Conservation (phyloP, 345 rosid species). For the Populus tremula region DNA sequence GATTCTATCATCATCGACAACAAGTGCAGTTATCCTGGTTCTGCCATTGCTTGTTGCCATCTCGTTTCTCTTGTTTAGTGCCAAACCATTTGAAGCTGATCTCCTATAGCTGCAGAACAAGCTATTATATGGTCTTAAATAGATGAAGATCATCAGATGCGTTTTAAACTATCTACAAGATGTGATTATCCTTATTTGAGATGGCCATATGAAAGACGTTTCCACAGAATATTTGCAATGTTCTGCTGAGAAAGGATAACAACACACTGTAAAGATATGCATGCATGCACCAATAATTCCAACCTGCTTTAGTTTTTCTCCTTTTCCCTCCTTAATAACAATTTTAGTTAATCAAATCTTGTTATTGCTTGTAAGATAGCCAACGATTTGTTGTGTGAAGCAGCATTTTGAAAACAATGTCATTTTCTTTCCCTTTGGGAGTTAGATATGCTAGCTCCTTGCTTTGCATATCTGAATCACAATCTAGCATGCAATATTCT, state of each 20-base stretch:
- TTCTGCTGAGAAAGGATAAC: slow-evolving; percentile 4
- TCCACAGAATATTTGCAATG: slow-evolving; percentile 9
- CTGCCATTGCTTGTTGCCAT: neutral
- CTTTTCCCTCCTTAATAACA: no score
- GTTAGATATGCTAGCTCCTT: neutral
- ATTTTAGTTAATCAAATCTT: neutral
- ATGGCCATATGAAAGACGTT: slow-evolving; percentile 13
- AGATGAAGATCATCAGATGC: slow-evolving; percentile 18
- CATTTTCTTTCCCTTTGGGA: neutral
- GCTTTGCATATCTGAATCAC: neutral
- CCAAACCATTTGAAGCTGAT: neutral
- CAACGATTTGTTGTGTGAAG: no score
- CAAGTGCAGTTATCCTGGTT: slow-evolving; percentile 40
- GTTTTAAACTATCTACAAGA: neutral
- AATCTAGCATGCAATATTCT: neutral
- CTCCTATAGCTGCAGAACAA: neutral
- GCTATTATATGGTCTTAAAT: neutral
- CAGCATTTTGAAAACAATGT: no score
- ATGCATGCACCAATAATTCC: neutral
- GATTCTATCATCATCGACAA: slow-evolving; percentile 59
- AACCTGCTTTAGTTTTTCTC: neutral
- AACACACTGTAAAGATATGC: neutral
- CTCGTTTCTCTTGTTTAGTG: neutral
- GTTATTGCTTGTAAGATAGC: no score
- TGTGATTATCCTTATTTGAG: slow-evolving; percentile 21